Conservation (phyloP, 2,329 filamentous ascomycete genomes). For the Colletotrichum paranaense region DNA sequence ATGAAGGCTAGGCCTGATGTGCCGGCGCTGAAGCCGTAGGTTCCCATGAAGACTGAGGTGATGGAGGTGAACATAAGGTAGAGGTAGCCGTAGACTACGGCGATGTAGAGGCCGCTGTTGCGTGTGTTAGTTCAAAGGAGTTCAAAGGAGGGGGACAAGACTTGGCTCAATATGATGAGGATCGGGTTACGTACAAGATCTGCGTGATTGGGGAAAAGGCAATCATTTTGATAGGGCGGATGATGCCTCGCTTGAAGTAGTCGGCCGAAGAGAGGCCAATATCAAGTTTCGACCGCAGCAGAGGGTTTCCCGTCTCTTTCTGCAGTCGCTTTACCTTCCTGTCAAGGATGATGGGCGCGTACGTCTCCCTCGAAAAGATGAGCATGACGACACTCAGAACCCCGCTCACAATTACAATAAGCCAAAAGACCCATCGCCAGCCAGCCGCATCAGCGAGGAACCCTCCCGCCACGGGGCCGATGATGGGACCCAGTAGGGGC, state of each 20-base stretch:
- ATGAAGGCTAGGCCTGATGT: slow-evolving; percentile 35
- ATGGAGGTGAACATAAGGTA: slow-evolving; percentile 65
- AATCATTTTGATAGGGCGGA: slow-evolving; percentile 61
- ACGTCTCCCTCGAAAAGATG: slow-evolving; percentile 59
- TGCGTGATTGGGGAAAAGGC: slow-evolving; percentile 56
- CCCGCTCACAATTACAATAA: slow-evolving; percentile 54
- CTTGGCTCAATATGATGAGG: slow-evolving; percentile 35
- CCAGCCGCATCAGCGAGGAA: slow-evolving; percentile 53
- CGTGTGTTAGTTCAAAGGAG: neutral
- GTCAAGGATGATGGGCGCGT: slow-evolving; percentile 58
- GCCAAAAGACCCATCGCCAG: slow-evolving; percentile 64
- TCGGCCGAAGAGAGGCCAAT: slow-evolving; percentile 51
- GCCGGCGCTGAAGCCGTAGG: slow-evolving; percentile 48
- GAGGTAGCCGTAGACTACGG: slow-evolving; percentile 59
- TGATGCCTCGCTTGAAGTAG: slow-evolving; percentile 57
- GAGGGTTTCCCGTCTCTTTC: slow-evolving; percentile 62
- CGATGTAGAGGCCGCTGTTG: slow-evolving; percentile 46
- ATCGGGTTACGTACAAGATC: slow-evolving; percentile 42
- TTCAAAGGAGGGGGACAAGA: slow-evolving; percentile 34
- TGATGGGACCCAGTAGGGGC: slow-evolving; percentile 57
- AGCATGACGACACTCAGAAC: slow-evolving; percentile 49
- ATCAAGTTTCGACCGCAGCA: slow-evolving; percentile 67
- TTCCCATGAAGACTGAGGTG: slow-evolving; percentile 56
- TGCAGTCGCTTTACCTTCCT: slow-evolving; percentile 55
- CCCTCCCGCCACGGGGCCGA: slow-evolving; percentile 59